Base-by-base conservation (phyloP, 164 flowering plant species). In the Amborella trichopoda region DNA sequence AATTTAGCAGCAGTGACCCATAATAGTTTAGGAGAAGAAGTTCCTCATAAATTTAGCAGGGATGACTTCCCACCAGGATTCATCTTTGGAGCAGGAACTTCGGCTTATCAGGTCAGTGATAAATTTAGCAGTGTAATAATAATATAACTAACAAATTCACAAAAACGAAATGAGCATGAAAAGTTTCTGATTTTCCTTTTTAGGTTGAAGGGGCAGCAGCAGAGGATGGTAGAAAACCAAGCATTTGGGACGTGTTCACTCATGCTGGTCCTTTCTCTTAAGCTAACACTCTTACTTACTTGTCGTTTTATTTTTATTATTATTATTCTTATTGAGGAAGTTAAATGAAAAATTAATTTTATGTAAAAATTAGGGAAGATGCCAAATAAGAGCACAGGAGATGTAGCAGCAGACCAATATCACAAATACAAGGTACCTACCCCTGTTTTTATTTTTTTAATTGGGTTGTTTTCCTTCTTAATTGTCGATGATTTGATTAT, bases 121-220 rank as follows among this genome's bases (percentile, higher is more conserved):
- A n/a, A n/a, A n/a, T n/a, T n/a, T n/a, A n/a, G n/a, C n/a, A n/a
- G n/a, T n/a, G n/a, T n/a, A n/a, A n/a, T n/a, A n/a, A n/a, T n/a
- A n/a, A n/a, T n/a, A n/a, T n/a, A n/a, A n/a, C n/a, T n/a, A n/a
- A n/a, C n/a, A n/a, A n/a, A n/a, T n/a, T n/a, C n/a, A n/a, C n/a
- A 30, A 30, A 30, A 30, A 14, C 11, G 34, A 30, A 30, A 30
- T 9, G 34, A 30, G 34, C 9, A 30, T 30, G 34, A 30, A 14
- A 30, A 30, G 14, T 9, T 30, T 30, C 9, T 9, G 34, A 1
- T 30, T 30, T 9, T 30, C 34, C 9, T 8, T 30, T 32, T 6
- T 6, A 59, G 68, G 68, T 64, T 37, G 68, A 64, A 46, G 68
- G 64, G 6, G 67, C 63, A 17, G 68, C 60, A 17, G 22, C 46